Percentiles rank a stretch among this genome's conserved stretches.
These are phyloP conservation scores for Pseudomassariella vexata DNA, from an alignment of 2,329 filamentous ascomycete genomes.

Conservation along the genomic window DNA sequence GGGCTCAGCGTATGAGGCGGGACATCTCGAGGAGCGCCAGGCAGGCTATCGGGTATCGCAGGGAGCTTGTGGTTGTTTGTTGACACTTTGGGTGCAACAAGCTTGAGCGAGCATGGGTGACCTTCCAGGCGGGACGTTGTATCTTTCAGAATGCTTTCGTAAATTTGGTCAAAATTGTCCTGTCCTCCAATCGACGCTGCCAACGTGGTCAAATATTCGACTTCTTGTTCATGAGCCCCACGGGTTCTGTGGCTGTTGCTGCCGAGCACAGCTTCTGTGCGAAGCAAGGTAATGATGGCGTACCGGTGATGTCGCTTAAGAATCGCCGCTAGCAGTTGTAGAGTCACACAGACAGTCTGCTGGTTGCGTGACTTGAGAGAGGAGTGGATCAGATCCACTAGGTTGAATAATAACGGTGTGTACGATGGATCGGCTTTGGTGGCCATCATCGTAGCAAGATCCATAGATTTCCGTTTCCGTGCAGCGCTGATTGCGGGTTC, in stretches of 20 bases:
- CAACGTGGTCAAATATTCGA: constrained; percentile 64
- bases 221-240: constrained; percentile 69
- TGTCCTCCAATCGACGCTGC: constrained; percentile 64
- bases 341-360: constrained; percentile 83
- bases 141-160: constrained; percentile 67
- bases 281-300: constrained; percentile 70
- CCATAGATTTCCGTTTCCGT: constrained; percentile 81
- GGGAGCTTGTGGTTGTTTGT: constrained; percentile 52
- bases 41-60: constrained; percentile 47
- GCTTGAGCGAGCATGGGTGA: constrained; percentile 65
- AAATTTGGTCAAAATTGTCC: constrained; percentile 66
- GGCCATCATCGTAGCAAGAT: constrained; percentile 75
- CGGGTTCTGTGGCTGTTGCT: constrained; percentile 56
- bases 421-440: constrained; percentile 66
- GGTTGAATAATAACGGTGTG: constrained; percentile 84
- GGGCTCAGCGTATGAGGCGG: constrained; percentile 55
- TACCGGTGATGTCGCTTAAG: constrained; percentile 84
- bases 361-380: constrained; percentile 79
- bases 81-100: constrained; percentile 58
- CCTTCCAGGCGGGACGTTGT: constrained; percentile 62
- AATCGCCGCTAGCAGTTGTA: constrained; percentile 82
- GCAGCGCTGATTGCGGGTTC: constrained; percentile 58
- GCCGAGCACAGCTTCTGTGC: constrained; percentile 54
- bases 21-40: constrained; percentile 56
- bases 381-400: constrained; percentile 84